Evolutionary conservation across 2,329 filamentous ascomycete genomes (phyloP).

Genomic region (Fusarium armeniacum): DNA sequence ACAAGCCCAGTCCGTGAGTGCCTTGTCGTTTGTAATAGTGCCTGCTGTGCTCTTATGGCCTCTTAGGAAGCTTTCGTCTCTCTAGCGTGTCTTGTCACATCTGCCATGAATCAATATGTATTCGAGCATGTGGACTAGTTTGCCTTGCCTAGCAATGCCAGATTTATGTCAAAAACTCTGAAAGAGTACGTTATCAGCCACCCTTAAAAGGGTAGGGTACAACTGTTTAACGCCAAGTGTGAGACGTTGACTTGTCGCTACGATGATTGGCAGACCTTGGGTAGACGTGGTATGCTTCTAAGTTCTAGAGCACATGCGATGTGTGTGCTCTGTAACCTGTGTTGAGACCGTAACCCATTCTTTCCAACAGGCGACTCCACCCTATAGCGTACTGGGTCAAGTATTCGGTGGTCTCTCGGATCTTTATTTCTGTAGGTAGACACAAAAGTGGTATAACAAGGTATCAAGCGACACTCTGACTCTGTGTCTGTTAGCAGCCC

Average conservation of each 20-base stretch:
- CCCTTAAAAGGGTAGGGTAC: not conserved
- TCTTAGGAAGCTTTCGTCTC: not conserved
- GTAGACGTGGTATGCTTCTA: not conserved
- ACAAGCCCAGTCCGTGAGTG: slow-evolving; percentile 9
- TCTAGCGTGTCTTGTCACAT: slow-evolving; percentile 1
- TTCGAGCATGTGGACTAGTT: not conserved
- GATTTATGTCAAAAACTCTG: no score
- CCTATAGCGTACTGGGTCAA: not conserved
- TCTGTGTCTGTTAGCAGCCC: slow-evolving; percentile 20
- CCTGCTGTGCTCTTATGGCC: not conserved
- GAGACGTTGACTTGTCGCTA: not conserved
- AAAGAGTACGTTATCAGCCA: not conserved
- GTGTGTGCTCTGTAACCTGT: not conserved
- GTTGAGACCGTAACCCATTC: not conserved
- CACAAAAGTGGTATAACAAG: not conserved
- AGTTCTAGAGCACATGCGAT: not conserved
- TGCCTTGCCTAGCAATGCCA: not conserved
- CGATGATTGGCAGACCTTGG: not conserved
- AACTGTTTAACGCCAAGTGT: not conserved
- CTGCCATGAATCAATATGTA: slow-evolving; percentile 8
- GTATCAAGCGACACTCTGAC: slow-evolving; percentile 16
- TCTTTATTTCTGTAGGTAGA: slow-evolving; percentile 3
- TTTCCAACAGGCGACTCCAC: not conserved
- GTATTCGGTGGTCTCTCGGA: slow-evolving; percentile 6
- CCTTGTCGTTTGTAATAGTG: slow-evolving; percentile 11